phyloP scores from a whole-genome alignment of 208 protist species.

The Tetramitus jugosus region DNA sequence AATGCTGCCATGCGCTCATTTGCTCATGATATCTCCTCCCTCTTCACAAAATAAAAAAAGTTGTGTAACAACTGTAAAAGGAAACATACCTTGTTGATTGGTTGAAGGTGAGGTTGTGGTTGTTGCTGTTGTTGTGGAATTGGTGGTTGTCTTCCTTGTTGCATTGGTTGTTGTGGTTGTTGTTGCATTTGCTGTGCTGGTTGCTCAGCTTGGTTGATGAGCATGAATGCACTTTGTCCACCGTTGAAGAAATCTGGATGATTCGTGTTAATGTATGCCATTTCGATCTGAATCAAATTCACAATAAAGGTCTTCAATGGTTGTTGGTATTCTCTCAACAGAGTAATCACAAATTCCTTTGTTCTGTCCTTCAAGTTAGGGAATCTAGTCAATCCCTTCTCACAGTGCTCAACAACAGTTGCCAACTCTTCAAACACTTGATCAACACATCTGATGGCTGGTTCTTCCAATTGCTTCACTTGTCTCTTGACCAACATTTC shows the following conservation, averaged over 20 bases:
- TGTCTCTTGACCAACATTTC: slow-evolving; percentile 86
- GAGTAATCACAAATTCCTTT: slow-evolving; percentile 63
- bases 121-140: slow-evolving; percentile 17
- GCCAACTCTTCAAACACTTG: slow-evolving; percentile 89
- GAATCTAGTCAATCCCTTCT: slow-evolving; percentile 55
- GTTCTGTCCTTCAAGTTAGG: slow-evolving; percentile 70
- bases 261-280: slow-evolving; percentile 93
- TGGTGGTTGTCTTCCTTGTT: neutral
- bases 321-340: slow-evolving; percentile 62
- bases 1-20: too few species aligned
- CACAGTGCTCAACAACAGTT: slow-evolving; percentile 65
- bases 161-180: neutral
- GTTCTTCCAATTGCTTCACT: slow-evolving; percentile 83
- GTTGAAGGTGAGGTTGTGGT: neutral
- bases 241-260: slow-evolving; percentile 62
- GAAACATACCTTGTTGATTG: neutral
- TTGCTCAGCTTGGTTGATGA: neutral
- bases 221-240: neutral
- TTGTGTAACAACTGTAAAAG: too few species aligned
- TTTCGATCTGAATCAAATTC: slow-evolving; percentile 84
- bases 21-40: too few species aligned
- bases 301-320: slow-evolving; percentile 72
- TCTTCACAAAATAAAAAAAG: too few species aligned
- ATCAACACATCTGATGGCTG: slow-evolving; percentile 82
- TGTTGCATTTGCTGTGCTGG: slow-evolving; percentile 23